Evolutionary conservation across 2,329 filamentous ascomycete genomes (phyloP).

Genomic region (Reticulascus tulasneorum): DNA sequence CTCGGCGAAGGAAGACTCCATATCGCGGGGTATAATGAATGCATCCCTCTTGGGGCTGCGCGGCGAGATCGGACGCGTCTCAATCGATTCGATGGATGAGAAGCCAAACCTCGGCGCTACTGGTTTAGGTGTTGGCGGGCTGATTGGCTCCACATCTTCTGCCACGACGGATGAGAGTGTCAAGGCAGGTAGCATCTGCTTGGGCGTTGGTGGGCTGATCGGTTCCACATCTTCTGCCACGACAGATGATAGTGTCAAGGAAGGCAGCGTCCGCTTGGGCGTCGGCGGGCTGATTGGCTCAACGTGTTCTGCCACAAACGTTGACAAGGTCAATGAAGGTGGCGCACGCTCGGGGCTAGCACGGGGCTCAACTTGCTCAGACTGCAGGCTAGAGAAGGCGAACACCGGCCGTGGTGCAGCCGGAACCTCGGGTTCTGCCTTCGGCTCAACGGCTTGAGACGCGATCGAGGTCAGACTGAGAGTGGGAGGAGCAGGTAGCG

Average conservation of each 20-base stretch:
- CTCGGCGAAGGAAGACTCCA: constrained; percentile 24
- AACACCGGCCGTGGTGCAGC: constrained; percentile 20
- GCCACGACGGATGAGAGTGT: constrained; percentile 20
- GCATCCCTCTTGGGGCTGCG: constrained; percentile 51
- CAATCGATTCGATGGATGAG: constrained; percentile 40
- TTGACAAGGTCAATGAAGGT: constrained; percentile 30
- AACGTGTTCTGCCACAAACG: constrained; percentile 29
- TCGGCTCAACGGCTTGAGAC: constrained; percentile 27
- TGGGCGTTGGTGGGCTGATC: constrained; percentile 17
- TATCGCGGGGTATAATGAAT: constrained; percentile 52
- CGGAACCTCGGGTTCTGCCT: constrained; percentile 22
- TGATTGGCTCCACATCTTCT: constrained; percentile 22
- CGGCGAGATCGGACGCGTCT: constrained; percentile 41
- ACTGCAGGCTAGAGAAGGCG: constrained; percentile 35
- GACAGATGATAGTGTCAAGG: constrained; percentile 26
- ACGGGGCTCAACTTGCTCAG: constrained; percentile 37
- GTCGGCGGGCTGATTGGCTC: constrained; percentile 33
- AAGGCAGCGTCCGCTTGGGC: constrained; percentile 18
- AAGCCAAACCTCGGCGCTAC: constrained; percentile 34
- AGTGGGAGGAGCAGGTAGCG: constrained; percentile 24
- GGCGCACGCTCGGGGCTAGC: constrained; percentile 16
- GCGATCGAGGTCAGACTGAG: constrained; percentile 29
- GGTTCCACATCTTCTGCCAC: constrained; percentile 26
- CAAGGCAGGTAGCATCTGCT: constrained; percentile 15
- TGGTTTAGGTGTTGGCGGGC: no score